Evolutionary conservation across 805 yeast genomes (phyloP).

Genomic region (Wickerhamiella alocasiicola): DNA sequence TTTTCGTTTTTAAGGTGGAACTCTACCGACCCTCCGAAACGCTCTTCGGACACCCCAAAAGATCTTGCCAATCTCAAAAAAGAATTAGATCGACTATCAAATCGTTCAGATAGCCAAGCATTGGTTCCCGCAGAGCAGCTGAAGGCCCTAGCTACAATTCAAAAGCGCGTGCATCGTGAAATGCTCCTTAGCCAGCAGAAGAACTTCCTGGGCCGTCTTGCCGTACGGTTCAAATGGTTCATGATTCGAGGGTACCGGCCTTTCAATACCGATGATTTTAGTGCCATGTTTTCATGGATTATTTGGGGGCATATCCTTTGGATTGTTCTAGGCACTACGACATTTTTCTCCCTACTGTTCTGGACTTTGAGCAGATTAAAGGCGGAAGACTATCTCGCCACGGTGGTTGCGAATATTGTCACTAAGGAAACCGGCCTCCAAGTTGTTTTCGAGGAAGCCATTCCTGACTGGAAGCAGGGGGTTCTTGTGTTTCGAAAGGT

Average conservation of each 20-base stretch:
- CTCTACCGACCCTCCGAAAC: no score
- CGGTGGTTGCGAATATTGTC: slow-evolving; percentile 64
- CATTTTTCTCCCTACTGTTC: slow-evolving; percentile 71
- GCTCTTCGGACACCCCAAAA: no score
- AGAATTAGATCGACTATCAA: no score
- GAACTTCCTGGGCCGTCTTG: slow-evolving; percentile 31
- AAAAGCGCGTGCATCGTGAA: slow-evolving; percentile 20
- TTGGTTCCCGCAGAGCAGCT: slow-evolving; percentile 2
- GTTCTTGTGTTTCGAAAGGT: slow-evolving; percentile 75
- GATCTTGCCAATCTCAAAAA: no score
- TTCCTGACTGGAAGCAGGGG: slow-evolving; percentile 87
- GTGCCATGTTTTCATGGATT: slow-evolving; percentile 86
- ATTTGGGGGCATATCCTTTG: slow-evolving; percentile 75
- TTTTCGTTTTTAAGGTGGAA: no score
- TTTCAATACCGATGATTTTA: slow-evolving; percentile 80
- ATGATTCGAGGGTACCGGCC: slow-evolving; percentile 68
- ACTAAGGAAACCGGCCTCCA: slow-evolving; percentile 72
- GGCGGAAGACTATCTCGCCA: slow-evolving; percentile 80
- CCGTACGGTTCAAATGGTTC: slow-evolving; percentile 54
- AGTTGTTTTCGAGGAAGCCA: slow-evolving; percentile 86
- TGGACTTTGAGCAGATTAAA: slow-evolving; percentile 70
- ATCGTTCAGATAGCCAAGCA: no score
- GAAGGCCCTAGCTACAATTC: neutral
- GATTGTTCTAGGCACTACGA: slow-evolving; percentile 78
- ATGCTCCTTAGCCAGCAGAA: slow-evolving; percentile 35